Evolutionary conservation across 495 filamentous ascomycete species (phyloP), one percentile per base, ranked within the genome.

Genomic region (Aspergillus panamensis): DNA sequence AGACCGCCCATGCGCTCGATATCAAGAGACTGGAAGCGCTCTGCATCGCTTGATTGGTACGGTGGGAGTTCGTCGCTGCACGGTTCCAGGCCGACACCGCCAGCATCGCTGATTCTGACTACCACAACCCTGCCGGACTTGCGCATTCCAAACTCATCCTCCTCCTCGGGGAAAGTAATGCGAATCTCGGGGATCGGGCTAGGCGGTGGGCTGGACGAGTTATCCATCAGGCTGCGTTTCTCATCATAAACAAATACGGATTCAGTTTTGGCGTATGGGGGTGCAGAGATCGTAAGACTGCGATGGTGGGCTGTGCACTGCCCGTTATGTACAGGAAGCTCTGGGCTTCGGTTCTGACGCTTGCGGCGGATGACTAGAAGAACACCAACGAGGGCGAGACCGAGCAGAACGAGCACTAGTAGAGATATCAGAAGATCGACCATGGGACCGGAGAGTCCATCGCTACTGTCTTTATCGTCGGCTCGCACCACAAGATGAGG

Each of bases 161-260:
- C 93, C 80, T 97, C 93, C 62, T 98, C 94, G 13, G 94, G 94
- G 77, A 98, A 97, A 0, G 94, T 98, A 67, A 98, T 96, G 70
- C 92, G 90, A 66, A 98, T 98, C 73, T 97, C 91, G 10, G 94
- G 94, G 12, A 97, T 83, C n/a, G 90, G 90, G 55, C 89, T 92
- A 45, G 86, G 72, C 29, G 92, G 90, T 14, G 90, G 89, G 42
- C 82, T 85, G 45, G 80, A 80, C 20, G 89, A 88, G 69, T 87
- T 87, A 43, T 84, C 80, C 58, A 94, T 84, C 62, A 95, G 82
- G 52, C 83, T 80, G 58, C 79, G 77, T 70, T 89, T 83, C 70
- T 91, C 88, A 62, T 87, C 85, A 66, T 87, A 87, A 57, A 93
- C 82, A 50, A 87, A 76, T 56, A 90, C 79, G 58, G 86, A 89